These are phyloP conservation scores for Vitis hybrid DNA, from an alignment of 177 flowering plant genomes.

Conservation along the genomic window DNA sequence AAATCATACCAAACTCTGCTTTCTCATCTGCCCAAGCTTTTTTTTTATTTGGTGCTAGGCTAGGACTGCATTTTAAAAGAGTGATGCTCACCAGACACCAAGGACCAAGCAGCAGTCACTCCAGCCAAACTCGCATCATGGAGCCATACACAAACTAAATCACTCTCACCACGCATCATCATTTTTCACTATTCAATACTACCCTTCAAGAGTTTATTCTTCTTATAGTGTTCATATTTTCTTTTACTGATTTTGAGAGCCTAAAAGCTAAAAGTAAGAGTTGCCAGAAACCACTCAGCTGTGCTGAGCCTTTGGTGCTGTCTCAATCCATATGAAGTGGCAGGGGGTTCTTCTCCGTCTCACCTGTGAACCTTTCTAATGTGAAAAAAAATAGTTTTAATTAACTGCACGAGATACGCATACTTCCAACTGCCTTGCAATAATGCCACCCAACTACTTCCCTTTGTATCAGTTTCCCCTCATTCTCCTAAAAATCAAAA, in stretches of 20 bases:
- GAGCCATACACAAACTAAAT: too few species aligned
- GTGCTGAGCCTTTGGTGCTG: neutral
- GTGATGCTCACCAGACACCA: too few species aligned
- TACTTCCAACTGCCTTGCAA: slow-evolving; percentile 16
- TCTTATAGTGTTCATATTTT: too few species aligned
- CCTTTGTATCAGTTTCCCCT: neutral
- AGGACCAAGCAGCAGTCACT: too few species aligned
- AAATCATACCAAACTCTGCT: neutral
- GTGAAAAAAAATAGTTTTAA: slow-evolving; percentile 10
- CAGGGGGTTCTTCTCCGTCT: neutral
- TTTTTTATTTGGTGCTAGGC: too few species aligned
- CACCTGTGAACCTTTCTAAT: slow-evolving; percentile 26
- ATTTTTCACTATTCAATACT: too few species aligned
- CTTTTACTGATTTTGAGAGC: too few species aligned
- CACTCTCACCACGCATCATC: too few species aligned
- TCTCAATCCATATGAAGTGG: neutral
- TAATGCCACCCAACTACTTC: slow-evolving; percentile 11
- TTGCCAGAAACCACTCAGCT: too few species aligned
- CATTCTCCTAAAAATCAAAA: neutral
- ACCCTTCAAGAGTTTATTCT: too few species aligned
- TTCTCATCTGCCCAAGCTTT: neutral
- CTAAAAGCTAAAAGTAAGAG: neutral
- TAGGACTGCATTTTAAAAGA: too few species aligned
- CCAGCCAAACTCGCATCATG: too few species aligned
- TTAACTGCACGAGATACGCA: slow-evolving; percentile 26